Conservation (phyloP, 257 asterid genomes). For the Petunia axillaris region DNA sequence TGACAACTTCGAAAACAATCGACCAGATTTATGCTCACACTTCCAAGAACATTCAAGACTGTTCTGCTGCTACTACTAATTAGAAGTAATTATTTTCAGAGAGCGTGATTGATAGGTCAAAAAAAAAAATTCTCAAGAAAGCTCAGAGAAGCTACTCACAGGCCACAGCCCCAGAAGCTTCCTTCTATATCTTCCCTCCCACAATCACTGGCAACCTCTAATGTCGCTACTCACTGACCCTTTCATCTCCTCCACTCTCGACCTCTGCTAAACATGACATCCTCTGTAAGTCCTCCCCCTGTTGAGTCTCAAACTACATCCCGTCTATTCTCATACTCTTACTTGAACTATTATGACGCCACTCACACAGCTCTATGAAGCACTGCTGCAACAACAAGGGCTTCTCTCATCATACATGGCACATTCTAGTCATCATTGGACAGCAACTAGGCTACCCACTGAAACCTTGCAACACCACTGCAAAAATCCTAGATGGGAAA, state of each 20-base stretch:
- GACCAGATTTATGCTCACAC: not conserved
- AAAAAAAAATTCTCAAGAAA: not conserved
- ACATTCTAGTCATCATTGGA: not conserved
- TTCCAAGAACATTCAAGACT: not conserved
- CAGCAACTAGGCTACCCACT: not conserved
- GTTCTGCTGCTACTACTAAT: constrained; percentile 3
- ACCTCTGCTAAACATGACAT: constrained; percentile 1
- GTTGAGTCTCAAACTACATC: not conserved
- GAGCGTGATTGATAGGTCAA: not conserved
- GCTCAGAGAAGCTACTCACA: not conserved
- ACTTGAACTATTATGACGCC: not conserved
- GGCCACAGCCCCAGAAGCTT: not conserved
- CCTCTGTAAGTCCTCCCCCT: not conserved
- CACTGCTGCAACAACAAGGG: not conserved
- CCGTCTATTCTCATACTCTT: not conserved
- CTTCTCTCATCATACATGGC: not conserved
- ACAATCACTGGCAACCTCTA: not conserved
- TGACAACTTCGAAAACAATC: not conserved
- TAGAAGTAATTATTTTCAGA: not conserved
- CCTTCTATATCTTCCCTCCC: not conserved
- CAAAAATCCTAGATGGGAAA: not conserved
- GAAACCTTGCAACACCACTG: not conserved
- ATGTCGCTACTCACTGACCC: not conserved
- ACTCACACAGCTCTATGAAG: not conserved
- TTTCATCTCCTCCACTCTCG: not conserved